Percentiles rank a stretch among this genome's conserved stretches.
These are phyloP conservation scores for Linanthus parryae DNA, from an alignment of 148 eudicot genomes.

Conservation along the genomic window DNA sequence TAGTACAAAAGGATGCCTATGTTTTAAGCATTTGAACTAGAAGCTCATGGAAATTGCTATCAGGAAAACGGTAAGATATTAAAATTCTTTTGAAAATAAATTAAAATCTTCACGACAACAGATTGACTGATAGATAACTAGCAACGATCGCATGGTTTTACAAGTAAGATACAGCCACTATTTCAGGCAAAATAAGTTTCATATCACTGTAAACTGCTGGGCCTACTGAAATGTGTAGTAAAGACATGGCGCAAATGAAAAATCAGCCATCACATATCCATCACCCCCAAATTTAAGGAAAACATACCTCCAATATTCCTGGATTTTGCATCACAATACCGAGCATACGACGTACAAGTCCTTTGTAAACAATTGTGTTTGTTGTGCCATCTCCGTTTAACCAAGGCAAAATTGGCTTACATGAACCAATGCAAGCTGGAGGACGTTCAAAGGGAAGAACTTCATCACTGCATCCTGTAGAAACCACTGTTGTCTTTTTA, in stretches of 20 bases:
- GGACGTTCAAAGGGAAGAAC: constrained; percentile 20
- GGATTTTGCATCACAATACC: constrained; percentile 89
- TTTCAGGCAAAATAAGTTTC: neutral
- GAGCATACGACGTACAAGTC: constrained; percentile 79
- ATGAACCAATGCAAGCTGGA: constrained; percentile 22
- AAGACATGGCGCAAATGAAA: neutral
- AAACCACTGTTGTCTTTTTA: constrained; percentile 19
- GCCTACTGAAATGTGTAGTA: neutral
- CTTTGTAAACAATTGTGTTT: constrained; percentile 62
- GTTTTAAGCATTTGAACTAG: too few species aligned
- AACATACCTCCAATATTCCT: constrained; percentile 68
- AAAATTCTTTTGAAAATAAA: too few species aligned
- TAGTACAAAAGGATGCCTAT: too few species aligned
- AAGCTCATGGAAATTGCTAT: too few species aligned
- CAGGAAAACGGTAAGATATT: too few species aligned
- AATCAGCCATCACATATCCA: neutral
- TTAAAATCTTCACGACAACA: too few species aligned
- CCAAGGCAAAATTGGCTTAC: constrained; percentile 86
- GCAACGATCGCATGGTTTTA: neutral
- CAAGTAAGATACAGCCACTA: neutral
- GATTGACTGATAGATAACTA: too few species aligned
- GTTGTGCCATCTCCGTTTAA: constrained; percentile 87
- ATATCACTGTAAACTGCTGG: neutral
- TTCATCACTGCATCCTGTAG: constrained; percentile 17
- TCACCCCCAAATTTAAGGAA: neutral